Percentiles rank a stretch among this genome's conserved stretches.
Evolutionary conservation across 2,329 filamentous ascomycete species (phyloP).

Genomic region (Colletotrichum sp.): DNA sequence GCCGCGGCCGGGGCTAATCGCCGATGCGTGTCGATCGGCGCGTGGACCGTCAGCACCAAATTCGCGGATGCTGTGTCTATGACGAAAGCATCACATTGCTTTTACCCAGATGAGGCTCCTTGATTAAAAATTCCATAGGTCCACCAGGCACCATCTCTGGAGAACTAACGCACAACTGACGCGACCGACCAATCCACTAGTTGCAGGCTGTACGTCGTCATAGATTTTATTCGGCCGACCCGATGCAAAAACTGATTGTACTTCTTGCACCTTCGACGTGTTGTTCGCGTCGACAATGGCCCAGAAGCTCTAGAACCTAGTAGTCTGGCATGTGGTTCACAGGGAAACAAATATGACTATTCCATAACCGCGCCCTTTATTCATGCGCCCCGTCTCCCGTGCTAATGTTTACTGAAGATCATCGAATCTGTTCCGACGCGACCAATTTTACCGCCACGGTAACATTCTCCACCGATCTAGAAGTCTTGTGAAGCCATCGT

Average conservation of each 20-base stretch:
- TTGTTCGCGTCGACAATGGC: background rate
- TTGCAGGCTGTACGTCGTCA: constrained; percentile 3
- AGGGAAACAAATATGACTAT: background rate
- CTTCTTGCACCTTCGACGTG: background rate
- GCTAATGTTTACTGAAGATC: background rate
- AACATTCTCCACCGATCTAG: background rate
- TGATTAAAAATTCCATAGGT: background rate
- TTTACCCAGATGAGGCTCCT: background rate
- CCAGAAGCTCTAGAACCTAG: background rate
- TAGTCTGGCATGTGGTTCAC: background rate
- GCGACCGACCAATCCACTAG: background rate
- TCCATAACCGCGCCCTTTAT: background rate
- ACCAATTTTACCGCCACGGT: background rate
- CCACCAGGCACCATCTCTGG: background rate
- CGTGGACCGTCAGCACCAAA: background rate
- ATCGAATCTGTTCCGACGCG: background rate
- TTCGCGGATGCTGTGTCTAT: constrained; percentile 10
- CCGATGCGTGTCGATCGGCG: background rate
- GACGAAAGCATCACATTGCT: constrained; percentile 9
- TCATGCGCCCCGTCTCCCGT: no score
- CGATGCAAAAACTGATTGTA: background rate
- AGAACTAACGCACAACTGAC: constrained; percentile 1
- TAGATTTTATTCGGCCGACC: background rate
- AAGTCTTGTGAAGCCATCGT: background rate
- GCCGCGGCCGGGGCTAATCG: background rate